Evolutionary conservation across 345 rosid species (phyloP), one percentile per base, ranked within the genome.

Genomic region (Cochlearia excelsa): DNA sequence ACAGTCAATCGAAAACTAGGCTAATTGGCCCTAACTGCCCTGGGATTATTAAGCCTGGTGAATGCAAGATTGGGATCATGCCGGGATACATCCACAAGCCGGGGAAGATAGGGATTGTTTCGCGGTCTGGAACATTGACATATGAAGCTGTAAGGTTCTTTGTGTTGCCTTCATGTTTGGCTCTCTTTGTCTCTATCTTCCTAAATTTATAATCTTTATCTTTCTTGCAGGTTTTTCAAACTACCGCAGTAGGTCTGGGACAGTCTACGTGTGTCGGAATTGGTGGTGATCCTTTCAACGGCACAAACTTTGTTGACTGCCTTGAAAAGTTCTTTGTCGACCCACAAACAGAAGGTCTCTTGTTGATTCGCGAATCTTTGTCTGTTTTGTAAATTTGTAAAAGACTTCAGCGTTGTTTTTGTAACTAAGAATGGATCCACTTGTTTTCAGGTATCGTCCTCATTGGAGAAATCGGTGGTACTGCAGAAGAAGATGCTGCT

Each of bases 401-500:
- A 38, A 46, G 38, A 26, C 16, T 61, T 31, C 2, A 47, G 11
- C 37, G 4, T 39, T 26, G 29, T 30, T 38, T 28, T 31, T n/a
- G 42, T 5, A 30, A 33, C 57, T 51, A 45, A 45, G 16, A 52
- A 37, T 30, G 48, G 2, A 61, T 55, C 35, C 45, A 11, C 10
- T 40, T 46, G 0, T 34, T 45, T 71, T 60, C 85, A 89, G 97
- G 99, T 63, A 89, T 89, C 7, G 26, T 93, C 72, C 85, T 93
- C 51, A 93, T 93, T 52, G 99, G 99, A 51, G 99, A 93, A 71
- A 93, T 93, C 6, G 99, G 99, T 2, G 99, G 99, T 44, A 93
- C 99, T 51, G 97, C 99, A 40, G 97, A 93, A 79, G 99, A 89
- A 72, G 97, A 93, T 81, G 99, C 97, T 46, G 99, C 97, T 57